Evolutionary conservation across 176 grass and related monocot genomes (phyloP).

Genomic region (Ananas comosus): DNA sequence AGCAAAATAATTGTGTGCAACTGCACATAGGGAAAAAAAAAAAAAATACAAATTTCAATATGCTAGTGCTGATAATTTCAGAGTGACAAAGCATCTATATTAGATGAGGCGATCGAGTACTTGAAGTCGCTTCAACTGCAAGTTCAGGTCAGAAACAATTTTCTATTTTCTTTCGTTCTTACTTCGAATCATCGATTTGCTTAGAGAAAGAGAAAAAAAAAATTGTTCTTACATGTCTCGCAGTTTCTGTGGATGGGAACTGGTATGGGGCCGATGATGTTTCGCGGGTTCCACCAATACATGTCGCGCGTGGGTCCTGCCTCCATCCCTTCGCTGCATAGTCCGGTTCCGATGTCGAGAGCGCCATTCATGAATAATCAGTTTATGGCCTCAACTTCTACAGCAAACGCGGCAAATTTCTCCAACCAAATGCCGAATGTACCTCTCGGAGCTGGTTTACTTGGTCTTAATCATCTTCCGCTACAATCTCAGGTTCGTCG

Average conservation of each 20-base stretch:
- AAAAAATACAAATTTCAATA: no score
- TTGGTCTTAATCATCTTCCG: conserved; percentile 21
- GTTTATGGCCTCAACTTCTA: conserved; percentile 25
- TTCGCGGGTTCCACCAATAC: conserved; percentile 44
- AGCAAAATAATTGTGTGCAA: no score
- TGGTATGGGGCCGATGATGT: conserved; percentile 66
- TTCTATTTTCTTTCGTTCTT: neutral
- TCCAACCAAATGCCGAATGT: conserved; percentile 28
- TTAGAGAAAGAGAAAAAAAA: conserved; percentile 5
- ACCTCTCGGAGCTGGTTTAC: conserved; percentile 15
- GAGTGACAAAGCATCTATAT: conserved; percentile 83
- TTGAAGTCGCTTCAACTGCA: conserved; percentile 91
- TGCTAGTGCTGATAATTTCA: conserved; percentile 16
- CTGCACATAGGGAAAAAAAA: no score
- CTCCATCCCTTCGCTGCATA: no score
- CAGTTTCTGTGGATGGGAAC: conserved; percentile 93
- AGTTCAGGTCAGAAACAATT: conserved; percentile 53
- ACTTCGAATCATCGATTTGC: neutral
- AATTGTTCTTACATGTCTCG: neutral
- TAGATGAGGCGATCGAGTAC: conserved; percentile 90
- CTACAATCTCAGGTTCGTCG: conserved; percentile 40
- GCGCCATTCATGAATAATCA: conserved; percentile 21
- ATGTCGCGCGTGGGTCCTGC: conserved; percentile 33
- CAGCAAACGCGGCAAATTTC: conserved; percentile 23
- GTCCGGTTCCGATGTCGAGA: conserved; percentile 38